Conservation (phyloP, 2,329 filamentous ascomycete genomes). For the Lasiodiplodia sp. region DNA sequence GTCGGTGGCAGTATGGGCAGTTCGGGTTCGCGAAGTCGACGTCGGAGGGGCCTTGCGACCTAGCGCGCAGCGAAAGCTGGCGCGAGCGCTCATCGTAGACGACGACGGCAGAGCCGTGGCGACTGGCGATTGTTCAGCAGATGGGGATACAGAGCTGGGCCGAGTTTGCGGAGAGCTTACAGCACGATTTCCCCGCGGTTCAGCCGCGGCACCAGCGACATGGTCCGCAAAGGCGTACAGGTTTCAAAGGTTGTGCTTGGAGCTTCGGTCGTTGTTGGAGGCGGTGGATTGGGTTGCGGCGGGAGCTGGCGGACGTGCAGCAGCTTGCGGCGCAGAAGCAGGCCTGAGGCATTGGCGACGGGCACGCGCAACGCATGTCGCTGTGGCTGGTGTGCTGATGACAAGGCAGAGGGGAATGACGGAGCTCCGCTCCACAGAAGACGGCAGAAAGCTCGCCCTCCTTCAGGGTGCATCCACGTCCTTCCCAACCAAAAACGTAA, state of each 20-base stretch:
- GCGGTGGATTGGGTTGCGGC: not conserved
- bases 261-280: slow-evolving; percentile 2
- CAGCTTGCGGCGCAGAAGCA: not conserved
- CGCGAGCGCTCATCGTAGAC: slow-evolving; percentile 86
- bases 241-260: not conserved
- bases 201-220: slow-evolving; percentile 30
- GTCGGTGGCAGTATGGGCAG: slow-evolving; percentile 91
- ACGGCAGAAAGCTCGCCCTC: not conserved
- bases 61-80: slow-evolving; percentile 80
- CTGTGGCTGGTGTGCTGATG: slow-evolving; percentile 19
- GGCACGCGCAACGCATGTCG: slow-evolving; percentile 20
- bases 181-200: slow-evolving; percentile 30
- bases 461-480: slow-evolving; percentile 1
- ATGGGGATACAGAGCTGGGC: not conserved
- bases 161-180: slow-evolving; percentile 10
- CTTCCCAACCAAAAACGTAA: slow-evolving; percentile 1
- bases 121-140: slow-evolving; percentile 60
- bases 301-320: slow-evolving; percentile 2
- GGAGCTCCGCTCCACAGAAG: slow-evolving; percentile 27
- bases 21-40: slow-evolving; percentile 65
- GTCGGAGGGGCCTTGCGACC: slow-evolving; percentile 55
- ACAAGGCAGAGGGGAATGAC: slow-evolving; percentile 18
- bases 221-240: slow-evolving; percentile 14
- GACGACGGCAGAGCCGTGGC: slow-evolving; percentile 90
- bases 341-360: slow-evolving; percentile 3